A percentile compares a stretch with the other conserved stretches of the same genome.
phyloP scores from a whole-genome alignment of 2,329 filamentous ascomycete genomes.

The Periconia sp. region DNA sequence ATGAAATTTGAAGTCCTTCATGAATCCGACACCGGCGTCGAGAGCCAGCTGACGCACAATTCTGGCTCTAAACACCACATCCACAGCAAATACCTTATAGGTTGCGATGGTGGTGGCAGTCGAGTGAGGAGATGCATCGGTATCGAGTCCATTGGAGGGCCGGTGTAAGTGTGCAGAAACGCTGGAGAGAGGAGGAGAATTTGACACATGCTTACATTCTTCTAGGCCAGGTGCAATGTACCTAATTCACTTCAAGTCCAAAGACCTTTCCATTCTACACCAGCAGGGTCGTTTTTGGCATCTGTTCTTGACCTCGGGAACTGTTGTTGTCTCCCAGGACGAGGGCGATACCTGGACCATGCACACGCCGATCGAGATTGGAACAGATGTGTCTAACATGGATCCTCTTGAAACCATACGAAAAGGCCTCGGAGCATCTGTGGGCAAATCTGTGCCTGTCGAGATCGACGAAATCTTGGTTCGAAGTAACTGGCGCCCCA shows the following conservation, averaged over 20 bases:
- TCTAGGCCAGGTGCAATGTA: conserved; percentile 21
- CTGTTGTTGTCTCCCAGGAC: conserved; percentile 38
- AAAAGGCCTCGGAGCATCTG: conserved; percentile 27
- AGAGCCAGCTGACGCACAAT: conserved; percentile 20
- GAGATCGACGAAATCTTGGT: conserved; percentile 44
- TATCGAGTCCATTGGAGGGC: conserved; percentile 29
- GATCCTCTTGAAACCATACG: conserved; percentile 30
- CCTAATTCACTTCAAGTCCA: conserved; percentile 42
- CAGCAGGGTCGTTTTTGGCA: conserved; percentile 41
- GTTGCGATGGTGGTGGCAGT: conserved; percentile 37
- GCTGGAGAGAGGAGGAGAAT: neutral
- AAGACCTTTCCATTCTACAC: conserved; percentile 28
- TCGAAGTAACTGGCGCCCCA: conserved; percentile 35
- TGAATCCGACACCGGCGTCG: conserved; percentile 20
- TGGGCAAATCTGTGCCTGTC: conserved; percentile 20
- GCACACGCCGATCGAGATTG: conserved; percentile 29
- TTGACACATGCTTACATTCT: conserved; percentile 1
- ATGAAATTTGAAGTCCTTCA: conserved; percentile 25
- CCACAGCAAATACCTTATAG: conserved; percentile 28
- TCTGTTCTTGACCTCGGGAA: conserved; percentile 30
- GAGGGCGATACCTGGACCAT: conserved; percentile 43
- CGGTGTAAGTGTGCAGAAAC: conserved; percentile 23
- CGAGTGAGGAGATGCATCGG: conserved; percentile 25
- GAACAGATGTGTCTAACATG: conserved; percentile 16
- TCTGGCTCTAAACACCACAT: conserved; percentile 23